Percentiles rank a stretch among this genome's conserved stretches.
These are phyloP conservation scores for Corylus heterophylla DNA, from an alignment of 306 rosid species.

Conservation along the genomic window DNA sequence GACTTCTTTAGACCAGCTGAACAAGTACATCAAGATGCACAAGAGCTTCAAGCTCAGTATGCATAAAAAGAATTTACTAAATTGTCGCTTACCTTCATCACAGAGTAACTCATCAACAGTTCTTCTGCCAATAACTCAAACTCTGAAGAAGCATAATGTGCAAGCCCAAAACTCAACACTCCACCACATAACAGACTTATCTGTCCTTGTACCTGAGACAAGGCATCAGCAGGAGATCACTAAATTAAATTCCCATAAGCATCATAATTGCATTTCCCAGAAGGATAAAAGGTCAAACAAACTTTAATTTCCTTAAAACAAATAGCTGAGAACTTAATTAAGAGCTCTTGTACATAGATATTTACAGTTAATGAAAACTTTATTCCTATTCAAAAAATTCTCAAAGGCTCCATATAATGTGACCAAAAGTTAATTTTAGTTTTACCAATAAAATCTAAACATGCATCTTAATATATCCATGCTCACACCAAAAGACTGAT, in stretches of 20 bases:
- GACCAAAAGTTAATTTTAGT: not conserved
- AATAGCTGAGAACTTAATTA: not conserved
- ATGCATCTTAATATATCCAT: not conserved
- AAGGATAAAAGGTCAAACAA: not conserved
- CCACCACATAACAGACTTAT: slow-evolving; percentile 83
- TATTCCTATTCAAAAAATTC: not conserved
- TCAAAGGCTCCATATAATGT: not conserved
- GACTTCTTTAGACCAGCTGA: not conserved
- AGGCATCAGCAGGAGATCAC: slow-evolving; percentile 17
- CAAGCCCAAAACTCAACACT: slow-evolving; percentile 91
- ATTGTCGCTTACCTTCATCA: slow-evolving; percentile 62
- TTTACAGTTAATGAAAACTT: not conserved
- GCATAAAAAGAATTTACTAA: slow-evolving; percentile 9
- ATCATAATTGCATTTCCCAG: not conserved
- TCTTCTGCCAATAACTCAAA: slow-evolving; percentile 98
- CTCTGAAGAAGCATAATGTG: slow-evolving; percentile 87
- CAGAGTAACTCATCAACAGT: slow-evolving; percentile 93
- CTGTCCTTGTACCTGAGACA: slow-evolving; percentile 91
- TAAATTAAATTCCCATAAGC: not conserved
- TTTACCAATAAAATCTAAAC: not conserved
- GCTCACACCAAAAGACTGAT: not conserved
- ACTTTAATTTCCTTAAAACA: not conserved
- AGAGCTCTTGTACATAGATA: not conserved
- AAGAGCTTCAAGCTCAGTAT: slow-evolving; percentile 12
- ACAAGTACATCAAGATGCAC: slow-evolving; percentile 9